A percentile compares a stretch with the other conserved stretches of the same genome.
These are phyloP conservation scores for Melaleuca alternifolia DNA, from an alignment of 345 rosid genomes.

Conservation along the genomic window DNA sequence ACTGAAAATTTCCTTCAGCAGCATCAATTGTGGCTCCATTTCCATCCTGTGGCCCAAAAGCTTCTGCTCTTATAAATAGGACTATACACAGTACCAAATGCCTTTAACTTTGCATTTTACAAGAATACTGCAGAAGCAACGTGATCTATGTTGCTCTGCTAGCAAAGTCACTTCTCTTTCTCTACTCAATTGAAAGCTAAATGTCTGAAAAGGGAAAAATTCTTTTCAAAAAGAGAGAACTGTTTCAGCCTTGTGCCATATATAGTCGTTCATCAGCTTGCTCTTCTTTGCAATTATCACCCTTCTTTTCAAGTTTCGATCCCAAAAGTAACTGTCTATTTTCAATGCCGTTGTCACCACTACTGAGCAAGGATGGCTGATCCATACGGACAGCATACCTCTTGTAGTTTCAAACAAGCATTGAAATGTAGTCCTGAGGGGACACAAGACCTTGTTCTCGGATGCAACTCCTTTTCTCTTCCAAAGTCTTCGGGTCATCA, in stretches of 20 bases:
- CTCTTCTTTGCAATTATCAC: constrained; percentile 19
- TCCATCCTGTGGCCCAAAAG: not conserved
- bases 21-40: not conserved
- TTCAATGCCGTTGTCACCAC: constrained; percentile 5
- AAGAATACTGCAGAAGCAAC: not conserved
- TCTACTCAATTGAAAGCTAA: not conserved
- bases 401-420: constrained; percentile 98
- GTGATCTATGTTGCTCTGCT: no score
- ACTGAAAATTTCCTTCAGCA: not conserved
- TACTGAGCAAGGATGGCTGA: constrained; percentile 43
- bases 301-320: constrained; percentile 19
- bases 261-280: constrained; percentile 30
- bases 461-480: constrained; percentile 57
- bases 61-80: not conserved
- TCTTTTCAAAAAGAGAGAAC: not conserved
- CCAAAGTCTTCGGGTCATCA: constrained; percentile 63
- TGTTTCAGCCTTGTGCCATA: constrained; percentile 32
- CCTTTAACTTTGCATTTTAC: not conserved
- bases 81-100: not conserved
- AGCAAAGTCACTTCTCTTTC: not conserved
- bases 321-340: constrained; percentile 25
- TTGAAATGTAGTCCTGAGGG: constrained; percentile 77
- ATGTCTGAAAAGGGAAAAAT: not conserved
- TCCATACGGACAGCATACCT: constrained; percentile 62
- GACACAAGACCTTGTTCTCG: constrained; percentile 80